Conservation (phyloP, 768 basidiomycete genomes). For the Atractiella rhizophila region DNA sequence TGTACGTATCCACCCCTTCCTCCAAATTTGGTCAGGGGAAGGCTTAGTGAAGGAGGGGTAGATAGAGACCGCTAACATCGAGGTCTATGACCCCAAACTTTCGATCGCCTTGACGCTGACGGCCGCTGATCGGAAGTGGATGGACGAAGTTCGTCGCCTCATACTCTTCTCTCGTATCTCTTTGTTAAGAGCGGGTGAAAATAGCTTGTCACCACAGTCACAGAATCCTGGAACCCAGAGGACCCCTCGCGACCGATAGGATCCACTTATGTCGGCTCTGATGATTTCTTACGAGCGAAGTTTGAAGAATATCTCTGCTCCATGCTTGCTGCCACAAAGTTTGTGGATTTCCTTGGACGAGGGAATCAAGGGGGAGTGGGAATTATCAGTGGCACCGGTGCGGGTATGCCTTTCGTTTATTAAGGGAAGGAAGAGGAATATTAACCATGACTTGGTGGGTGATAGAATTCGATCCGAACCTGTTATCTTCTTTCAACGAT, state of each 20-base stretch:
- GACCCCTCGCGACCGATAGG: conserved; percentile 33
- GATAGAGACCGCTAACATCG: conserved; percentile 65
- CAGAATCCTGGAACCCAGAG: conserved; percentile 45
- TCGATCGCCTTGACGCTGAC: conserved; percentile 59
- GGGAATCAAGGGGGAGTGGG: conserved; percentile 32
- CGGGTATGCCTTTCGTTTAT: conserved; percentile 11
- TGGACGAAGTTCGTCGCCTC: conserved; percentile 39
- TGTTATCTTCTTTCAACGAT: conserved; percentile 36
- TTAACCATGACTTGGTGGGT: neutral
- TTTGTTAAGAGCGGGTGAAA: neutral
- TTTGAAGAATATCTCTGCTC: conserved; percentile 68
- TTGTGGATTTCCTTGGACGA: conserved; percentile 56
- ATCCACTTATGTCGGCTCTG: conserved; percentile 81
- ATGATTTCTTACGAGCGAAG: conserved; percentile 77
- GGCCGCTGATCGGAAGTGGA: conserved; percentile 86
- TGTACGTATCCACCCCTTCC: conserved; percentile 27
- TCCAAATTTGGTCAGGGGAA: neutral
- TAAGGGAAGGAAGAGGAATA: neutral
- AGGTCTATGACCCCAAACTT: conserved; percentile 58
- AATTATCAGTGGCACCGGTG: conserved; percentile 18
- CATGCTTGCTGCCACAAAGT: conserved; percentile 66
- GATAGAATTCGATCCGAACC: conserved; percentile 12
- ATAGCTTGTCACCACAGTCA: conserved; percentile 53
- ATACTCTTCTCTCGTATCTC: neutral
- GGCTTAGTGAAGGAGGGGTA: conserved; percentile 18